These are phyloP conservation scores for Melampsora medusae DNA, from an alignment of 1,284 basidiomycete genomes.

Conservation along the genomic window DNA sequence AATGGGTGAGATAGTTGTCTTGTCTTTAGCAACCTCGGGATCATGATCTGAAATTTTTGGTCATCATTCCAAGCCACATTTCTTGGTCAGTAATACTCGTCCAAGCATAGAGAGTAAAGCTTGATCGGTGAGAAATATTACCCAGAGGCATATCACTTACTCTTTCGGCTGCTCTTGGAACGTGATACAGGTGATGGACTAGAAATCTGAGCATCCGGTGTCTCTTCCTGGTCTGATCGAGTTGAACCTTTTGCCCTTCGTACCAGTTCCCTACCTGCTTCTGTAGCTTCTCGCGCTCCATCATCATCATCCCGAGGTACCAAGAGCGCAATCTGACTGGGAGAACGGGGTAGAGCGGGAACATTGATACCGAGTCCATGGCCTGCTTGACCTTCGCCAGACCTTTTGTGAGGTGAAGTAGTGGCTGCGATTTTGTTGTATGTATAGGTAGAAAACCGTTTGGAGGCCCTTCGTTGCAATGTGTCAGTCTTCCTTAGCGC, in stretches of 20 bases:
- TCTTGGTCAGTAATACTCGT: too few relatives aligned
- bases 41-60: too few relatives aligned
- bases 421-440: constrained; percentile 81
- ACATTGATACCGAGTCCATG: constrained; percentile 22
- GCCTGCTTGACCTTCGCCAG: constrained; percentile 10
- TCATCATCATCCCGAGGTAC: constrained; percentile 30
- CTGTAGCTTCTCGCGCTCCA: neutral
- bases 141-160: neutral
- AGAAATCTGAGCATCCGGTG: neutral
- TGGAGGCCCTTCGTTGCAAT: constrained; percentile 86
- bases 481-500: constrained; percentile 82
- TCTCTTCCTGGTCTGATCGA: neutral
- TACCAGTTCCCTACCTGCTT: constrained; percentile 33
- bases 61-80: too few relatives aligned
- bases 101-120: too few relatives aligned
- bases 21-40: neutral
- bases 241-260: constrained; percentile 6
- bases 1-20: constrained; percentile 6
- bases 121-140: too few relatives aligned
- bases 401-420: constrained; percentile 20
- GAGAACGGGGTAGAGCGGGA: constrained; percentile 31
- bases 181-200: neutral
- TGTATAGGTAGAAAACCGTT: constrained; percentile 93
- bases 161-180: neutral
- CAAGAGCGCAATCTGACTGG: constrained; percentile 22